phyloP scores from a whole-genome alignment of 2,329 filamentous ascomycete species.

The Rhexocercosporidium sp. region DNA sequence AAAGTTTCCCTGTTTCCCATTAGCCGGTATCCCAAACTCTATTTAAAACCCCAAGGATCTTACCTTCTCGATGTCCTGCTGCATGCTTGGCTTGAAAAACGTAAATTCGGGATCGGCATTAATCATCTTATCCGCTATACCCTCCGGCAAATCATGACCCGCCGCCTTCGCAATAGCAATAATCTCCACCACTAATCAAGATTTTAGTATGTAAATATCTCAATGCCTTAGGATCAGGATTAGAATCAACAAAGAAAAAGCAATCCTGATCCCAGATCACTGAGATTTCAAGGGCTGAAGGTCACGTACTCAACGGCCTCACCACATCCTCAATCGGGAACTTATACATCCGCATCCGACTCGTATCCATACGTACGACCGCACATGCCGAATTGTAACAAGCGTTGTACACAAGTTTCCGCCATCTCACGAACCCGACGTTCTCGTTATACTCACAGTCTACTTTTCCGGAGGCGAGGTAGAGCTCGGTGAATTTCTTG shows the following conservation, averaged over 20 bases:
- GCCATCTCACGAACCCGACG: conserved; percentile 34
- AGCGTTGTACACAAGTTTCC: conserved; percentile 38
- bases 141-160: conserved; percentile 34
- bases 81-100: conserved; percentile 51
- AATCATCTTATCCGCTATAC: conserved; percentile 46
- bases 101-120: conserved; percentile 54
- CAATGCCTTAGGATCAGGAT: too few relatives aligned
- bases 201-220: too few relatives aligned
- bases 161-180: conserved; percentile 34
- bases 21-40: not conserved
- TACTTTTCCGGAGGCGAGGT: conserved; percentile 32
- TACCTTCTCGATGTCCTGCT: conserved; percentile 56
- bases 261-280: too few relatives aligned
- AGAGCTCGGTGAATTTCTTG: conserved; percentile 33
- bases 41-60: conserved; percentile 7
- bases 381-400: conserved; percentile 36
- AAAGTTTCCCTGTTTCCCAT: conserved; percentile 51
- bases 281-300: too few relatives aligned
- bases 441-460: conserved; percentile 31
- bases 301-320: conserved; percentile 37
- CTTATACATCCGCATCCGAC: conserved; percentile 31
- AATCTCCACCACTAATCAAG: conserved; percentile 41
- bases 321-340: conserved; percentile 42
- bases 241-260: too few relatives aligned
- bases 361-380: conserved; percentile 35